phyloP scores from a whole-genome alignment of 768 basidiomycete genomes.

The Mycena haematopus region DNA sequence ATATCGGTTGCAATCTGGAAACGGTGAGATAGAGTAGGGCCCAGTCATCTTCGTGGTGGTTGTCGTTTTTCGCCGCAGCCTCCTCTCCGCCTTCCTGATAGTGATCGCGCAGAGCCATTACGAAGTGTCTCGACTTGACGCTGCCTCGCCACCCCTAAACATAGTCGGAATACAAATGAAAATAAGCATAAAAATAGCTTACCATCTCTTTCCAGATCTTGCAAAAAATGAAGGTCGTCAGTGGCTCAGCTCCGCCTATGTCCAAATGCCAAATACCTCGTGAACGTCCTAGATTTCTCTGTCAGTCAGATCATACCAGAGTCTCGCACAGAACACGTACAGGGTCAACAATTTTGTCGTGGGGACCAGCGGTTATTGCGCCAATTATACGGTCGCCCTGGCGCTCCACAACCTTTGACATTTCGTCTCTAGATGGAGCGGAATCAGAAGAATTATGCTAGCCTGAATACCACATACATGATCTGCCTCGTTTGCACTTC shows the following conservation, averaged over 20 bases:
- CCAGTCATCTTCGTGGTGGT: constrained; percentile 38
- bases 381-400: constrained; percentile 42
- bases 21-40: constrained; percentile 38
- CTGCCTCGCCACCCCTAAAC: constrained; percentile 43
- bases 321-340: not conserved
- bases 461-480: constrained; percentile 4
- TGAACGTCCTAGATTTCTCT: constrained; percentile 38
- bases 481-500: constrained; percentile 40
- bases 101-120: constrained; percentile 43
- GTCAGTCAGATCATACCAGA: not conserved
- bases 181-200: constrained; percentile 1
- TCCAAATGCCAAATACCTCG: constrained; percentile 30
- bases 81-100: constrained; percentile 33
- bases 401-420: constrained; percentile 35
- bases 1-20: constrained; percentile 37
- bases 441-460: not conserved
- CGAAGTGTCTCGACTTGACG: constrained; percentile 45
- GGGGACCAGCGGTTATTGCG: constrained; percentile 40
- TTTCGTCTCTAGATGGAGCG: constrained; percentile 32
- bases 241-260: not conserved
- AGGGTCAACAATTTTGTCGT: constrained; percentile 42
- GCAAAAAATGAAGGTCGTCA: not conserved
- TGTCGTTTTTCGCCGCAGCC: constrained; percentile 1
- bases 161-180: not conserved
- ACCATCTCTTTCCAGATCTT: constrained; percentile 46